Percentiles rank a stretch among this genome's conserved stretches.
These are phyloP conservation scores for Echinosophora koreensis DNA, from an alignment of 306 rosid species.

Conservation along the genomic window DNA sequence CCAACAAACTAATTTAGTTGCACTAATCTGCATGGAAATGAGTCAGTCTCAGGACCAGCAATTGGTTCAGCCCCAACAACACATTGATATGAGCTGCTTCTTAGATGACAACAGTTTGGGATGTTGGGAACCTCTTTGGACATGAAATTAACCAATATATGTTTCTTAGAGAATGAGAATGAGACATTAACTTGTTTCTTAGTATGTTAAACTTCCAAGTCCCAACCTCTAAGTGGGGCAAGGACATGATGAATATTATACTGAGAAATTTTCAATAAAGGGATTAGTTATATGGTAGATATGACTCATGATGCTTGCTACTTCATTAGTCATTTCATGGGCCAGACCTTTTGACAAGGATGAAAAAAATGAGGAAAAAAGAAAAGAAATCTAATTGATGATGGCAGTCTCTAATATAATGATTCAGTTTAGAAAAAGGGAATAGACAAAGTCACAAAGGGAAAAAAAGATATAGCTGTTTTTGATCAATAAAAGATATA, in stretches of 20 bases:
- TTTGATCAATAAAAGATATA: background rate
- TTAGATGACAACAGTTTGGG: conserved; percentile 64
- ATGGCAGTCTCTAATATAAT: conserved; percentile 43
- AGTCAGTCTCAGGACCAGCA: conserved; percentile 54
- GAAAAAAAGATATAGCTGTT: background rate
- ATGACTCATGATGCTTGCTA: conserved; percentile 52
- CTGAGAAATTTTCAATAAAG: conserved; percentile 57
- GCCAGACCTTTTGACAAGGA: conserved; percentile 54
- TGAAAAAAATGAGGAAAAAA: background rate
- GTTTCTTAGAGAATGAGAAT: conserved; percentile 10
- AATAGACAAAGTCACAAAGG: conserved; percentile 28
- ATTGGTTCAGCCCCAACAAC: conserved; percentile 56
- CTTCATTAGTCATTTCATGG: conserved; percentile 50
- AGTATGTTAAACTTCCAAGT: conserved; percentile 40
- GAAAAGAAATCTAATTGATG: conserved; percentile 24
- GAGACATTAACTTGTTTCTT: conserved; percentile 41
- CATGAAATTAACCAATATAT: conserved; percentile 48
- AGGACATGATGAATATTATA: conserved; percentile 44
- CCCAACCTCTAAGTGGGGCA: conserved; percentile 42
- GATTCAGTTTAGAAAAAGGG: conserved; percentile 41
- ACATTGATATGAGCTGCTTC: conserved; percentile 59
- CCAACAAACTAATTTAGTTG: conserved; percentile 81
- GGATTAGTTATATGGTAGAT: conserved; percentile 50
- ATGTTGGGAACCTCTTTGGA: conserved; percentile 82
- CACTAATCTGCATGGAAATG: conserved; percentile 86